phyloP scores from a whole-genome alignment of 2,329 filamentous ascomycete genomes.

The Capronia epimyces region DNA sequence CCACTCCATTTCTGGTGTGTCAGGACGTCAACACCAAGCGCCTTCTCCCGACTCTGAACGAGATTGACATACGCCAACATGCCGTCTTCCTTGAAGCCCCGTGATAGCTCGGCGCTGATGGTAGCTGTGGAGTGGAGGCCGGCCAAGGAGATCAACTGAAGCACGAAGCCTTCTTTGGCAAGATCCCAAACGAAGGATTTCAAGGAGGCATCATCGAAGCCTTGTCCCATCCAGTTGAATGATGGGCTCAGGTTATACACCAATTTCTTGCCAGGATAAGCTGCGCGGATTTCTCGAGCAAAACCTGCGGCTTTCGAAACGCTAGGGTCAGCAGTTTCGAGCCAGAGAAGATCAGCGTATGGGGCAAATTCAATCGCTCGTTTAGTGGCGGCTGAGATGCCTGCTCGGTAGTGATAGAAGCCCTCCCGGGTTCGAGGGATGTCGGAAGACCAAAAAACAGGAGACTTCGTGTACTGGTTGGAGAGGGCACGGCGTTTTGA shows the following conservation, averaged over 20 bases:
- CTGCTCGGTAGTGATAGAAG: slow-evolving; percentile 72
- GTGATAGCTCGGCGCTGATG: slow-evolving; percentile 67
- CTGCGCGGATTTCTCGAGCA: slow-evolving; percentile 65
- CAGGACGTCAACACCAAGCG: slow-evolving; percentile 82
- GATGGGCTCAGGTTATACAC: slow-evolving; percentile 96
- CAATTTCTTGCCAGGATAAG: slow-evolving; percentile 73
- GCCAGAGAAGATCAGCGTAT: slow-evolving; percentile 92
- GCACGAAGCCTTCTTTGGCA: slow-evolving; percentile 71
- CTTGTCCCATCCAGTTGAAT: slow-evolving; percentile 98
- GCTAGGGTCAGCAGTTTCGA: slow-evolving; percentile 86
- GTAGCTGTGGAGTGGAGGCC: slow-evolving; percentile 60
- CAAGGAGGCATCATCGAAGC: slow-evolving; percentile 75
- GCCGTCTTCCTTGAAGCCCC: slow-evolving; percentile 78
- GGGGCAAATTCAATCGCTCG: slow-evolving; percentile 86
- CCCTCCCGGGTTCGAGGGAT: slow-evolving; percentile 89
- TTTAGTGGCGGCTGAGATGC: slow-evolving; percentile 79
- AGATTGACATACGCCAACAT: slow-evolving; percentile 98
- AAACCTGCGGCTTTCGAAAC: slow-evolving; percentile 72
- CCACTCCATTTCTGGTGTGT: slow-evolving; percentile 83
- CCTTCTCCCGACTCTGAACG: slow-evolving; percentile 84
- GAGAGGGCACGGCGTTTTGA: slow-evolving; percentile 70
- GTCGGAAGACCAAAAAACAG: slow-evolving; percentile 83
- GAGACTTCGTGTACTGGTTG: slow-evolving; percentile 58
- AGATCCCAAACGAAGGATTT: slow-evolving; percentile 96
- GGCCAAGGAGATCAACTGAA: slow-evolving; percentile 61